These are phyloP conservation scores for Axilococcus clingmanii DNA, from an alignment of 139 green algal genomes.

Conservation along the genomic window DNA sequence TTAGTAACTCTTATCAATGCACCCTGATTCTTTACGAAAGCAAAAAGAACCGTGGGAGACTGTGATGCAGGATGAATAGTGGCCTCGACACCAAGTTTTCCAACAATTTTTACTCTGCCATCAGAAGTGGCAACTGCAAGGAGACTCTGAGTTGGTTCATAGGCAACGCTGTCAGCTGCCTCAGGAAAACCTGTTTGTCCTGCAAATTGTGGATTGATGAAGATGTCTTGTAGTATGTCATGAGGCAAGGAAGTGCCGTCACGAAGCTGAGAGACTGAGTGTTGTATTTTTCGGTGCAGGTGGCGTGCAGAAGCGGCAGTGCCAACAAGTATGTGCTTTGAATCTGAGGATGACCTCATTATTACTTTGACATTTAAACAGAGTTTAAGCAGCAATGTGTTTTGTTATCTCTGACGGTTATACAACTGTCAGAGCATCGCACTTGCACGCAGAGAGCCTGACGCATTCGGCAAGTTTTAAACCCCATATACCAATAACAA, in stretches of 20 bases:
- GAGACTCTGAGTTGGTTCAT: constrained; percentile 32
- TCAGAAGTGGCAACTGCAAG: constrained; percentile 39
- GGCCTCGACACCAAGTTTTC: constrained; percentile 27
- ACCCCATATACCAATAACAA: no score
- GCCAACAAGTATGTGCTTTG: no score
- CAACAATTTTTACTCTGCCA: constrained; percentile 37
- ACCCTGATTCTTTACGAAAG: constrained; percentile 28
- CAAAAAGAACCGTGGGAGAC: constrained; percentile 22
- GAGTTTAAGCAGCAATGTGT: no score
- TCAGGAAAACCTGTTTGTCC: constrained; percentile 31
- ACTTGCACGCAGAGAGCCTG: no score
- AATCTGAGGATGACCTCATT: no score
- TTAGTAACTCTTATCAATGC: constrained; percentile 35
- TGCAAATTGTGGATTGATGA: constrained; percentile 2
- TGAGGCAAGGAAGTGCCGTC: constrained; percentile 5
- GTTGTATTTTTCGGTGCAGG: constrained; percentile 10
- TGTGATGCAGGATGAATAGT: constrained; percentile 11
- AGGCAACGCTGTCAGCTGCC: constrained; percentile 31
- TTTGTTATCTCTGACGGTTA: no score
- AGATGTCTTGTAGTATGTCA: constrained; percentile 6
- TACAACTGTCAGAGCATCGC: no score
- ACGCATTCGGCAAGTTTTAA: no score
- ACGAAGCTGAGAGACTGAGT: constrained; percentile 1
- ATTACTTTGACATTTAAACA: no score
- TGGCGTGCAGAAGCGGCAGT: constrained; percentile 1